A percentile compares a stretch with the other conserved stretches of the same genome.
Conservation (phyloP, 2,329 filamentous ascomycete genomes). For the Shiraia sp. region DNA sequence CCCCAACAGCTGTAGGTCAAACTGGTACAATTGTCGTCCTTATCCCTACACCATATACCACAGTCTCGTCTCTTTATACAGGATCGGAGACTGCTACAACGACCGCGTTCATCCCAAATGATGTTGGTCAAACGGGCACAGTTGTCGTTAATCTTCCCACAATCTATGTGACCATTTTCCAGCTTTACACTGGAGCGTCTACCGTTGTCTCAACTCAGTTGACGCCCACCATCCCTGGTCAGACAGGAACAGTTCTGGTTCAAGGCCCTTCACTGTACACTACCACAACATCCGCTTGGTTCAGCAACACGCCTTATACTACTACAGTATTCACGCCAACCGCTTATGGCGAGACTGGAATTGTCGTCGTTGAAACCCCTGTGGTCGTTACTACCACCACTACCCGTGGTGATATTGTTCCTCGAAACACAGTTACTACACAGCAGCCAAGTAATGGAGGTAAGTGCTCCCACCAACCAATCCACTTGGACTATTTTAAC, state of each 20-base stretch:
- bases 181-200: background rate
- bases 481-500: too few relatives aligned
- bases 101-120: background rate
- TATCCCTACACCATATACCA: slow-evolving; percentile 1
- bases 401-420: too few relatives aligned
- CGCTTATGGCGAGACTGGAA: too few relatives aligned
- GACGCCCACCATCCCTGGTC: background rate
- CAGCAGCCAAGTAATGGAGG: too few relatives aligned
- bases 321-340: too few relatives aligned
- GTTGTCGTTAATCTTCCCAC: background rate
- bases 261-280: background rate
- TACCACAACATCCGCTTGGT: background rate
- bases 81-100: background rate
- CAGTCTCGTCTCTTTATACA: background rate
- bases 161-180: background rate
- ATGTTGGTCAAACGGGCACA: slow-evolving; percentile 1
- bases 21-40: background rate
- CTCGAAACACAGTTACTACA: too few relatives aligned
- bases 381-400: too few relatives aligned
- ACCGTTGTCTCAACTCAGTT: background rate
- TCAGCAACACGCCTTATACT: too few relatives aligned
- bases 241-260: background rate
- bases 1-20: background rate
- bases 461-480: too few relatives aligned
- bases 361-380: too few relatives aligned